Base-by-base conservation (phyloP, 352 stramenopile genomes). In the Phytopythium ostracodes region DNA sequence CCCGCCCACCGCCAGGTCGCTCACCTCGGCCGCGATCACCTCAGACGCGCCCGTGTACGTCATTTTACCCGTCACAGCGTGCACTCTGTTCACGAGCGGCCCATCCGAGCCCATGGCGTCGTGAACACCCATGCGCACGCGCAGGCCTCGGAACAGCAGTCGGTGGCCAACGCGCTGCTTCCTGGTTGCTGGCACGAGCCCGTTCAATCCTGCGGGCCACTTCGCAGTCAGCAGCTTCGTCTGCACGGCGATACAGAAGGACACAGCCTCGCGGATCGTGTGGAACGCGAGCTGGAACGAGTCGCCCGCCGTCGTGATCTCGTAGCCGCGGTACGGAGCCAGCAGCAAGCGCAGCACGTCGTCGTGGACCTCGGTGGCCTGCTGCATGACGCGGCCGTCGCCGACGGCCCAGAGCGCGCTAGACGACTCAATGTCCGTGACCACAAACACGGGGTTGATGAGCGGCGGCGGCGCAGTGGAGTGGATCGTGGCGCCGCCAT, bases 241-340 rank as follows among this genome's bases (percentile, higher is more conserved):
- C 56, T 89, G 79, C 11, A 84, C 76, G 29, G 79, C 72, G 12
- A 89, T 27, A 46, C 73, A 84, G 47, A 84, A 89, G 4, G 67
- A 71, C 2, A 87, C 74, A 0, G 80, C 82, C 53, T 92, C 82
- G 2, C 63, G 66, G 51, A 88, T 80, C 24, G 72, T 86, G 59
- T 87, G 82, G 51, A 92, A 92, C 4, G 76, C 79, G 10, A 92
- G 36, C 27, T 89, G 80, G 63, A 92, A 92, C 8, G 82, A 76
- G 33, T 92, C 82, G 4, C 82, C 82, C 0, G 68, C 71, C 1
- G 82, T 92, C 29, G 82, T 88, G 62, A 92, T 88, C 59, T 92
- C 82, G 55, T 92, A 92, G 7, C 82, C 82, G 49, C 71, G 71
- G 46, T 89, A 71, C 17, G 71, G 68, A 12, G 61, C 58, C 31